phyloP scores from a whole-genome alignment of 1,139 yeast species.

The Protomyces lactucae-debilis region DNA sequence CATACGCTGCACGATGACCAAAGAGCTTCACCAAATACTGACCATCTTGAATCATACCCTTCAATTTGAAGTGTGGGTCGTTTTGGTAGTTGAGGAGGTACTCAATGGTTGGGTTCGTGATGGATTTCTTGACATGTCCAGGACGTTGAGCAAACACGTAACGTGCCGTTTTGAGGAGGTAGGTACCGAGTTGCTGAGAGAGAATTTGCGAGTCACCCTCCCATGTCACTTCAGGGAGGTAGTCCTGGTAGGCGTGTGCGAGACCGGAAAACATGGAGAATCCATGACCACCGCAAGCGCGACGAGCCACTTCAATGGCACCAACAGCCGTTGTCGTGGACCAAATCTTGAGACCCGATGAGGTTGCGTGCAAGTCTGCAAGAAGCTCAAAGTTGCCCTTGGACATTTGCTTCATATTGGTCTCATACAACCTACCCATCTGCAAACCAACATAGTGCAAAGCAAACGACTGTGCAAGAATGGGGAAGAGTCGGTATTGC shows the following conservation, averaged over 20 bases:
- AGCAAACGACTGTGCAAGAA: constrained; percentile 28
- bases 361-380: constrained; percentile 26
- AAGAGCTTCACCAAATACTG: constrained; percentile 12
- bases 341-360: constrained; percentile 24
- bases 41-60: constrained; percentile 16
- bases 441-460: constrained; percentile 21
- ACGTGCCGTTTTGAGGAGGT: constrained; percentile 26
- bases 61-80: constrained; percentile 15
- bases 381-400: constrained; percentile 25
- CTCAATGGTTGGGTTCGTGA: constrained; percentile 25
- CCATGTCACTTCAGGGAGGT: constrained; percentile 26
- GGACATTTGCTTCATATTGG: constrained; percentile 20
- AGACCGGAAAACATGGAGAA: constrained; percentile 28
- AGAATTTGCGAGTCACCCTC: constrained; percentile 29
- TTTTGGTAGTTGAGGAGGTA: constrained; percentile 21
- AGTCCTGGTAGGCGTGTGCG: constrained; percentile 26
- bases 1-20: constrained; percentile 27
- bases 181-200: constrained; percentile 27
- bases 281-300: constrained; percentile 28
- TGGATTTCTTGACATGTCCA: constrained; percentile 19
- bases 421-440: constrained; percentile 21
- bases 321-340: constrained; percentile 25
- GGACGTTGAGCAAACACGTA: constrained; percentile 14
- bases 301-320: constrained; percentile 24
- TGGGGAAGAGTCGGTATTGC: constrained; percentile 25